Percentiles rank a stretch among this genome's conserved stretches.
Evolutionary conservation across 495 filamentous ascomycete species (phyloP).

Genomic region (Umbilicaria muhlenbergii): DNA sequence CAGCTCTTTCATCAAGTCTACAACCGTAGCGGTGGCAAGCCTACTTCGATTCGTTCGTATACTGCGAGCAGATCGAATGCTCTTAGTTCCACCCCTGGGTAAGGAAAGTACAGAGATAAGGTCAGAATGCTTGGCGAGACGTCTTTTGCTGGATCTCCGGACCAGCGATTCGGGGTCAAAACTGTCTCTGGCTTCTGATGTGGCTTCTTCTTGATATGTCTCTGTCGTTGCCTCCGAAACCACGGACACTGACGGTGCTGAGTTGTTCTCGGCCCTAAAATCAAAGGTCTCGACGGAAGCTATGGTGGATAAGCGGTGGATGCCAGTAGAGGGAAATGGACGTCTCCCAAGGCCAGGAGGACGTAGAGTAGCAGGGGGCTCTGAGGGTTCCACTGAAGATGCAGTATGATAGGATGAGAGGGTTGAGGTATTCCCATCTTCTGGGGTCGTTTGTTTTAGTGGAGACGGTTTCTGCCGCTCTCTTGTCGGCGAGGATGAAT

Average conservation of each 20-base stretch:
- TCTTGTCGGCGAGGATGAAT: conserved; percentile 7
- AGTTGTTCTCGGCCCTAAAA: conserved; percentile 24
- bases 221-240: conserved; percentile 3
- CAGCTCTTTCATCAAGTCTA: conserved; percentile 68
- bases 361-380: conserved; percentile 3
- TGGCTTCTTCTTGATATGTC: conserved; percentile 6
- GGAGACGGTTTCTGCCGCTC: not conserved
- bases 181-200: conserved; percentile 23
- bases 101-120: conserved; percentile 82
- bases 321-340: conserved; percentile 45
- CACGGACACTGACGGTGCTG: conserved; percentile 27
- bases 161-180: conserved; percentile 24
- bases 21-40: conserved; percentile 46
- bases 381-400: conserved; percentile 9
- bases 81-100: conserved; percentile 47
- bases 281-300: conserved; percentile 46
- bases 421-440: conserved; percentile 20
- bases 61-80: conserved; percentile 53
- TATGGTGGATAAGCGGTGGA: conserved; percentile 61
- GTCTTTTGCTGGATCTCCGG: conserved; percentile 33
- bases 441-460: conserved; percentile 12
- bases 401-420: conserved; percentile 3
- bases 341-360: conserved; percentile 23
- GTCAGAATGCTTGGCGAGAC: conserved; percentile 83
- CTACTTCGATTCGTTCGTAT: conserved; percentile 56